Conservation (phyloP, 345 rosid species). For the Murraya koenigii region DNA sequence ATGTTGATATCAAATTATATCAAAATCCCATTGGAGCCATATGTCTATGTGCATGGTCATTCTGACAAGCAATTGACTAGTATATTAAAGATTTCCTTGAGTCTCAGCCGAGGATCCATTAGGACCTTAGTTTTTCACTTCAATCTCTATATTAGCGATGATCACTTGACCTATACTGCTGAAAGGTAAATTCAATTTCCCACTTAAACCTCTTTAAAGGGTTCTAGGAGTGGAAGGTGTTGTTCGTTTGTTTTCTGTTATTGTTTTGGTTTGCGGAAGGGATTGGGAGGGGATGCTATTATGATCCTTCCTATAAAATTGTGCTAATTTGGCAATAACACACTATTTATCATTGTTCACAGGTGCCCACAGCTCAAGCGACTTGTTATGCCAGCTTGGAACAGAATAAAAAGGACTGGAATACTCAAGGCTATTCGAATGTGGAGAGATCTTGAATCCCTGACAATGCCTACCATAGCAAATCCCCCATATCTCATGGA, state of each 20-base stretch:
- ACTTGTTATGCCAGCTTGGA: conserved; percentile 85
- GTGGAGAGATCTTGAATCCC: conserved; percentile 79
- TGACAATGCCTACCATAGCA: conserved; percentile 89
- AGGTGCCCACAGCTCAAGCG: conserved; percentile 69
- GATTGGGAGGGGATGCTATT: background rate
- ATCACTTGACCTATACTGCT: conserved; percentile 79
- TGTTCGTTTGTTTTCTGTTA: background rate
- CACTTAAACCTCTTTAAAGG: background rate
- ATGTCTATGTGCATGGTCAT: conserved; percentile 58
- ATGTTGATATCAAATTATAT: conserved; percentile 65
- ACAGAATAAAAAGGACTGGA: conserved; percentile 66
- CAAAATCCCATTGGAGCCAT: conserved; percentile 68
- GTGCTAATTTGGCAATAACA: background rate
- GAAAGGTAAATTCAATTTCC: conserved; percentile 45
- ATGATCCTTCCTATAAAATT: background rate
- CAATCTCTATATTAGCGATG: conserved; percentile 61
- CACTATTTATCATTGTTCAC: conserved; percentile 11
- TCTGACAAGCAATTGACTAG: conserved; percentile 60
- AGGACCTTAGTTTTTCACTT: conserved; percentile 64
- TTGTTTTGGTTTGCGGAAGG: background rate
- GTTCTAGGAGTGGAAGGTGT: background rate
- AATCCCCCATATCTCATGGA: conserved; percentile 60
- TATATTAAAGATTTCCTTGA: conserved; percentile 58
- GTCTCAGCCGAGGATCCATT: conserved; percentile 60
- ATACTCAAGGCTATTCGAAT: conserved; percentile 65